Conservation (phyloP, 192 early-diverging fungal species). For the Rhizophagus prolifer region DNA sequence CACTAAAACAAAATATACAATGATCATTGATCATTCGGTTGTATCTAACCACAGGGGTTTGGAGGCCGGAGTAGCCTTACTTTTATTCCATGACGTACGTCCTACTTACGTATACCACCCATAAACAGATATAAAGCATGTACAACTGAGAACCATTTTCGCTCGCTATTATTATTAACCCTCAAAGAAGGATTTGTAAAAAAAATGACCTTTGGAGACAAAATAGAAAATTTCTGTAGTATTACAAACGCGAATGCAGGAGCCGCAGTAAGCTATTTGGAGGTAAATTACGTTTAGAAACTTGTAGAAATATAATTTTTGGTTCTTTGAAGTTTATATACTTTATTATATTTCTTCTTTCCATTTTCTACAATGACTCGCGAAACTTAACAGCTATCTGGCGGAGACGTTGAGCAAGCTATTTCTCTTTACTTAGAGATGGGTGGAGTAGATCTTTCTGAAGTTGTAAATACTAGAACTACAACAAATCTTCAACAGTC, state of each 20-base stretch:
- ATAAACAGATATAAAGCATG: conserved; percentile 12
- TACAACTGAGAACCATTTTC: neutral
- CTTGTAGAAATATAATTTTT: neutral
- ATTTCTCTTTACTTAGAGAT: conserved; percentile 84
- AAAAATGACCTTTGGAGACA: neutral
- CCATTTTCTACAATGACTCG: neutral
- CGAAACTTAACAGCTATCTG: conserved; percentile 43
- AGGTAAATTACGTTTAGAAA: conserved; percentile 42
- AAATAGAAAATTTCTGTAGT: conserved; percentile 48
- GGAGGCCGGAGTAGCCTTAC: neutral
- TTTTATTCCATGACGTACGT: conserved; percentile 4
- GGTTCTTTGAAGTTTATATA: neutral
- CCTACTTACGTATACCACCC: conserved; percentile 11
- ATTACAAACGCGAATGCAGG: conserved; percentile 75
- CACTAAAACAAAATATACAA: neutral
- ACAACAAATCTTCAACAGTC: conserved; percentile 28
- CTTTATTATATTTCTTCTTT: neutral
- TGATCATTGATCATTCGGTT: neutral
- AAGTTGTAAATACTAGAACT: neutral
- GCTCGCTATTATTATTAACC: conserved; percentile 1
- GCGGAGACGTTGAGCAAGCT: conserved; percentile 74
- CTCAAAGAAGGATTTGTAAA: neutral
- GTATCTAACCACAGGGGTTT: neutral
- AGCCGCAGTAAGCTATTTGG: conserved; percentile 67
- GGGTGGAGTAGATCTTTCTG: conserved; percentile 57